Conservation (phyloP, 495 filamentous ascomycete genomes). For the Lophiotrema nucula region DNA sequence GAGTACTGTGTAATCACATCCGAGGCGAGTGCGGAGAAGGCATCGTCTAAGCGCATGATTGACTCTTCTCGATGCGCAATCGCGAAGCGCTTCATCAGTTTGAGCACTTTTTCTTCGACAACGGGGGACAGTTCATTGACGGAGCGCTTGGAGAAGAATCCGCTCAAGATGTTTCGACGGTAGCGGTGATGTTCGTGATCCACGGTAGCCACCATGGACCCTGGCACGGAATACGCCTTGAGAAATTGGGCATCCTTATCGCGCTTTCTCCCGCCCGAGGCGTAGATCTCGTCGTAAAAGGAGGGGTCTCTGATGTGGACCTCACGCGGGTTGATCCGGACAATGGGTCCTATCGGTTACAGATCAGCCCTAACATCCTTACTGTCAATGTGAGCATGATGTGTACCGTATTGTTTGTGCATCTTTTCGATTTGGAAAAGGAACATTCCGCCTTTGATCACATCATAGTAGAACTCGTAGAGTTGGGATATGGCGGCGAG, state of each 20-base stretch:
- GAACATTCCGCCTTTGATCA: slow-evolving; percentile 46
- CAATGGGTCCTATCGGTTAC: slow-evolving; percentile 50
- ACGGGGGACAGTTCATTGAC: slow-evolving; percentile 45
- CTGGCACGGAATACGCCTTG: not conserved
- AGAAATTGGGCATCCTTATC: not conserved
- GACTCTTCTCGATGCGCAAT: slow-evolving; percentile 21
- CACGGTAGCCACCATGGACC: not conserved
- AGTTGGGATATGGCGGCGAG: no score
- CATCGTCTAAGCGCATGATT: slow-evolving; percentile 31
- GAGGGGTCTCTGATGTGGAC: slow-evolving; percentile 49
- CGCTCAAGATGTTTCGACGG: slow-evolving; percentile 22
- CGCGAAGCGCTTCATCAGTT: slow-evolving; percentile 39
- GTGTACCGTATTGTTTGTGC: slow-evolving; percentile 47
- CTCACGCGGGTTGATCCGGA: slow-evolving; percentile 53
- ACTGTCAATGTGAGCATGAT: no score
- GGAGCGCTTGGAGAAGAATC: slow-evolving; percentile 53
- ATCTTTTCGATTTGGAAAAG: slow-evolving; percentile 45
- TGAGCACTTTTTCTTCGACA: slow-evolving; percentile 47
- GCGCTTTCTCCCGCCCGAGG: not conserved
- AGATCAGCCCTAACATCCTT: no score
- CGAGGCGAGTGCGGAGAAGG: slow-evolving; percentile 41
- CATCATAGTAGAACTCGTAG: slow-evolving; percentile 52
- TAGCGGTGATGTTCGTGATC: slow-evolving; percentile 4
- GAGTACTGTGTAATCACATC: slow-evolving; percentile 50
- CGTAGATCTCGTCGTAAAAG: not conserved